Base-by-base conservation (phyloP, 2,329 filamentous ascomycete species). In the Didymella exigua region DNA sequence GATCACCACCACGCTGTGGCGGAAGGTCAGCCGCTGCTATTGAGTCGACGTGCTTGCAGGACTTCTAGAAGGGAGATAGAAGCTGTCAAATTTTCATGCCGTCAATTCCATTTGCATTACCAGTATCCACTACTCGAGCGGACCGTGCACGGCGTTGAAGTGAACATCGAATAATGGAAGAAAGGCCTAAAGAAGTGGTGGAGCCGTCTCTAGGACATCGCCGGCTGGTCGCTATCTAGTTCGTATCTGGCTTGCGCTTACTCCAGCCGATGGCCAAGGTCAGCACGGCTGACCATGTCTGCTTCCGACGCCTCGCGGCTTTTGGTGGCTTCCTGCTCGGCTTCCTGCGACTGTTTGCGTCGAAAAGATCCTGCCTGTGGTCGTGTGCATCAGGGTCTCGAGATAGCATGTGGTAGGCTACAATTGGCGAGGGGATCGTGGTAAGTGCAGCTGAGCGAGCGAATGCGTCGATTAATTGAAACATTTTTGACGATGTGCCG, bases 31-130 rank as follows among this genome's bases (percentile, higher is more conserved):
- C 52, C 52, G 52, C 42, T 5, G 30, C 19, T 48, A 30, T 8
- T 29, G 21, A 55, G 34, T 50, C 34, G 54, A 44, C 26, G 48
- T 33, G 30, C 27, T 52, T 30, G 19, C 41, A 45, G 43, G 29
- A 49, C 55, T 62, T 63, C 61, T 56, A 49, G 56, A 61, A 60
- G 61, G 59, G 57, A 57, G 49, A 54, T 31, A 44, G 50, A 54
- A 54, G 26, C 31, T 24, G 29, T 50, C 21, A 47, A 55, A 46
- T 55, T 55, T 55, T 49, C 52, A 41, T 55, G 52, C 46, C 44
- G 48, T 48, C 37, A 38, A 43, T 56, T 21, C 47, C 47, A 51
- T 33, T 44, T 43, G 49, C 33, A 41, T 27, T 48, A 27, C 38
- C 33, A 41, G 23, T 48, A 27, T 33, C 18, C 21, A 38, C 42